Evolutionary conservation across 768 basidiomycete genomes (phyloP), one percentile per base, ranked within the genome.

Genomic region (Pulveroboletus sp.): DNA sequence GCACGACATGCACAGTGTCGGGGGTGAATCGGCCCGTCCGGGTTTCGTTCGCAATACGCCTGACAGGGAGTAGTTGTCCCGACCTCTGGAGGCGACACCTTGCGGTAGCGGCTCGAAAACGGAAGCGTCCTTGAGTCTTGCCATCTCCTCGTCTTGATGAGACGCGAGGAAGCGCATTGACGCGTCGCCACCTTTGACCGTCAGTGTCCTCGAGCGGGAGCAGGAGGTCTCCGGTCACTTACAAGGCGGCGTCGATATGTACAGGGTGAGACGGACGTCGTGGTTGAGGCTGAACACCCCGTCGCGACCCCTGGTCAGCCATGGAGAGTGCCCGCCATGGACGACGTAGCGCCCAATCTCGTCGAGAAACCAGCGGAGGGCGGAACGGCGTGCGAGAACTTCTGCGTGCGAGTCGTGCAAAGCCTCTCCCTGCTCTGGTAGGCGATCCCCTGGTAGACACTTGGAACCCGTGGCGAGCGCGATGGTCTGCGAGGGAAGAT

Each of bases 331-430:
- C 36, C 66, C 69, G 28, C 52, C 57, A 37, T 39, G 39, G n/a
- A 36, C 31, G 43, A 38, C 38, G 15, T 46, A 41, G 49, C 59
- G 53, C 8, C 60, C 53, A 14, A 85, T 73, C 66, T 96, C 89
- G 50, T 86, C 81, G 30, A 93, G 65, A 41, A 92, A 71, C 91
- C 92, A 97, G 24, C 84, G 76, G 38, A 85, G 63, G 0, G 86
- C 82, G 8, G 85, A 84, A 28, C 94, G 76, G 17, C 91, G 78
- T 2, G 92, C 92, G n/a, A 96, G 74, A 18, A 94, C 80, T 68
- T 97, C 94, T 9, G 94, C 94, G 65, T 97, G 94, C 46, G 80
- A 85, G 60, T 96, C 94, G 60, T 94, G 92, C 15, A 96, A 56
- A 1, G 82, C 76, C 60, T 95, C 91, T 0, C 94, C 94, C 27